Evolutionary conservation across 805 yeast species (phyloP), one percentile per base, ranked within the genome.

Genomic region (Ogataea glucozyma): DNA sequence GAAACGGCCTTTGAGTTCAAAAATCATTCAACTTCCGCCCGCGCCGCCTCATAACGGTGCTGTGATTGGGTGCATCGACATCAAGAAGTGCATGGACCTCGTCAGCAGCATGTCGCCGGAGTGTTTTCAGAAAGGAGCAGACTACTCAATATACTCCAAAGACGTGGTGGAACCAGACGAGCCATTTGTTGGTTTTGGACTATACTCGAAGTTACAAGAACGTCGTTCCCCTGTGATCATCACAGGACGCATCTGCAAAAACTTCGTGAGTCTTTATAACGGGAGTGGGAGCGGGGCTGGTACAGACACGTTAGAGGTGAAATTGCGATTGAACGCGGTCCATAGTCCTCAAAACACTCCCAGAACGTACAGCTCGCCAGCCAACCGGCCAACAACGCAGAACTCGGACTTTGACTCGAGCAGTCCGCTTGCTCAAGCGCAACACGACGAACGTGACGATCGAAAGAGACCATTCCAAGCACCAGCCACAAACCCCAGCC

Each of bases 221-320:
- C 52, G 54, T 30, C 49, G 52, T 17, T 36, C 58, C 4, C 46
- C 53, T 6, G 66, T 72, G 4, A 70, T 82, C 4, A 77, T 83
- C 10, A 71, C 73, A 3, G 76, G 76, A 3, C 53, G 83, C 42
- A 79, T 81, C 26, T 79, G 84, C 51, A 78, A 77, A 42, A 80
- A 75, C 54, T 68, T 81, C 40, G 70, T 79, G 21, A 56, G 21
- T 73, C 76, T 36, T 60, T 77, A 53, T 38, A 52, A 71, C 64
- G 61, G 67, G 56, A 49, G 60, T 29, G 62, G 67, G 55, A 48
- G 59, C 31, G 62, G 75, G 3, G 49, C 41, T 24, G 46, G 49
- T 1, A 29, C 49, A 17, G 73, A 78, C 46, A 81, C 85, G 2
- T 60, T 81, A 38, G 86, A 81, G 59, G 71, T 81, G 27, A 68